phyloP scores from a whole-genome alignment of 495 filamentous ascomycete species.

The Poronia punctata region DNA sequence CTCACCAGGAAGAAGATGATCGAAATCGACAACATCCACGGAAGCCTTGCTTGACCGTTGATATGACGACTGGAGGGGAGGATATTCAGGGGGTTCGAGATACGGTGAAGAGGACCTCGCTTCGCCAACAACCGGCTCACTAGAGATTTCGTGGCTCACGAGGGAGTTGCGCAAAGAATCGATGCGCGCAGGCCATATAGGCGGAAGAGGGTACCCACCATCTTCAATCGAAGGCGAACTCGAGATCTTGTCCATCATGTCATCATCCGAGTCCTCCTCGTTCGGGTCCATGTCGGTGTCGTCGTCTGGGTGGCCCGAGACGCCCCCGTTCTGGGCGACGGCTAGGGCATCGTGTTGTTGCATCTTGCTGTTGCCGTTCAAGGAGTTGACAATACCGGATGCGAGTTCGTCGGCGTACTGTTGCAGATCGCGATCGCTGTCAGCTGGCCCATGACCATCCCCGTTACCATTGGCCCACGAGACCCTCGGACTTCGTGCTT shows the following conservation, averaged over 20 bases:
- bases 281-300: slow-evolving; percentile 61
- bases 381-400: slow-evolving; percentile 38
- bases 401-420: slow-evolving; percentile 45
- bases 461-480: slow-evolving; percentile 44
- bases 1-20: slow-evolving; percentile 59
- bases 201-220: slow-evolving; percentile 61
- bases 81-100: slow-evolving; percentile 41
- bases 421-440: slow-evolving; percentile 38
- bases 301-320: slow-evolving; percentile 51
- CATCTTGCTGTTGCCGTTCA: slow-evolving; percentile 38
- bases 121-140: slow-evolving; percentile 21
- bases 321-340: slow-evolving; percentile 48
- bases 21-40: slow-evolving; percentile 25
- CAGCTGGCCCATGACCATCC: too few species aligned
- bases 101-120: slow-evolving; percentile 49
- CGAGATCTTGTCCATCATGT: slow-evolving; percentile 95
- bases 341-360: slow-evolving; percentile 48
- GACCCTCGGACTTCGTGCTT: slow-evolving; percentile 43
- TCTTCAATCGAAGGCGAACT: slow-evolving; percentile 98
- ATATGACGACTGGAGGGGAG: slow-evolving; percentile 30
- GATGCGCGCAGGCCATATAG: slow-evolving; percentile 31
- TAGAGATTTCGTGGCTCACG: slow-evolving; percentile 17
- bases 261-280: slow-evolving; percentile 67
- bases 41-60: slow-evolving; percentile 32
- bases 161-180: slow-evolving; percentile 33